Evolutionary conservation across 2,329 filamentous ascomycete genomes (phyloP), one percentile per base, ranked within the genome.

Genomic region (Cytospora mali): DNA sequence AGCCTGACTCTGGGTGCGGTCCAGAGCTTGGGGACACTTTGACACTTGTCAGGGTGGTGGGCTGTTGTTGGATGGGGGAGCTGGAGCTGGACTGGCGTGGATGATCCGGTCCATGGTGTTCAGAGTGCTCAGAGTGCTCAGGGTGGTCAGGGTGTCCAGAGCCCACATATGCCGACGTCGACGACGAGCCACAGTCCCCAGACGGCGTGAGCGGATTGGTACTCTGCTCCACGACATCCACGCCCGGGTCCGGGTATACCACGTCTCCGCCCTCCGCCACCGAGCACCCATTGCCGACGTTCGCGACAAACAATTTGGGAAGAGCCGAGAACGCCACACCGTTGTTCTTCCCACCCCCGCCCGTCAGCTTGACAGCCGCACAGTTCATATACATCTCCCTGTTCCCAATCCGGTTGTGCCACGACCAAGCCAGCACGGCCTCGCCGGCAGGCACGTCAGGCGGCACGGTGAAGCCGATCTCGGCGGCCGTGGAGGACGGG

Each of bases 371-470:
- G 69, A 93, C 83, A 57, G 84, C 80, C 9, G 91, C 90, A 71
- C 91, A 95, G 77, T 92, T 92, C 88, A 92, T 92, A 82, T 95
- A 95, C 84, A 90, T 91, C 74, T 94, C 91, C 54, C 91, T 84
- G 76, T 93, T 93, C 28, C 91, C 90, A 48, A 89, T 75, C 67
- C 86, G 79, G 79, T 92, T 92, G 77, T 90, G 88, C 88, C 88
- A 91, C 28, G 86, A 87, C 91, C 91, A 94, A 42, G 87, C 86
- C 56, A 93, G 83, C 51, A 93, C 74, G 62, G 86, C 88, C 35
- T 87, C 83, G 75, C 75, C 79, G 64, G 75, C 71, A 33, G 86
- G 85, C 1, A 86, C 84, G 67, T 88, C 85, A 2, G 76, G 74
- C 10, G 90, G 90, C 33, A 93, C 76, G 33, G 79, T 84, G 74